Percentiles rank a stretch among this genome's conserved stretches.
Evolutionary conservation across 106 monocot genomes (phyloP).

Genomic region (Dendrobium officinale): DNA sequence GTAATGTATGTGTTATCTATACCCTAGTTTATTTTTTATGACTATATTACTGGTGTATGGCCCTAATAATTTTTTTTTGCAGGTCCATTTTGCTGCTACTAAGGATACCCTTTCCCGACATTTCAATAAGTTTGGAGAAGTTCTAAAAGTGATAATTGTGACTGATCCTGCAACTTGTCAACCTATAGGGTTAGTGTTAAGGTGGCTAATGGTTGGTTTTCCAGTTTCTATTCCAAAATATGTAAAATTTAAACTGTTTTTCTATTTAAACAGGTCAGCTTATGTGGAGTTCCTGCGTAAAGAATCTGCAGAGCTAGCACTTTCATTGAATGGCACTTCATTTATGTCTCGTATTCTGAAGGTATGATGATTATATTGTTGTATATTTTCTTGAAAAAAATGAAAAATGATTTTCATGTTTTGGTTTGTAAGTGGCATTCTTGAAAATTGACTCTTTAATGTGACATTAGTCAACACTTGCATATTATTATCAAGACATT

Average conservation of each 20-base stretch:
- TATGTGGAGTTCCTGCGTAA: constrained; percentile 92
- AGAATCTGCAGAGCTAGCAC: constrained; percentile 82
- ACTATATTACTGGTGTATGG: constrained; percentile 36
- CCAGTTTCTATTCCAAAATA: neutral
- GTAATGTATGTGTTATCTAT: constrained; percentile 35
- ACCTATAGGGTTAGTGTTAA: constrained; percentile 60
- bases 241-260: constrained; percentile 7
- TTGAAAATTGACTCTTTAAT: neutral
- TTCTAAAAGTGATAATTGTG: constrained; percentile 83
- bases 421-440: neutral
- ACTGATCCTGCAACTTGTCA: constrained; percentile 80
- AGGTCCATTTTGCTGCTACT: constrained; percentile 90
- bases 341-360: constrained; percentile 96
- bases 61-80: constrained; percentile 3
- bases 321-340: constrained; percentile 89
- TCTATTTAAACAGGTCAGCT: constrained; percentile 65
- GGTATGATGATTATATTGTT: constrained; percentile 25
- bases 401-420: neutral
- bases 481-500: neutral
- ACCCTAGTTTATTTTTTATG: neutral
- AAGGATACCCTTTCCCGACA: constrained; percentile 86
- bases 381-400: neutral
- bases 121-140: constrained; percentile 97
- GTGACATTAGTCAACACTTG: neutral
- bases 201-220: neutral